Percentiles rank a stretch among this genome's conserved stretches.
Conservation (phyloP, 805 yeast species). For the Kuraishia ogatae region DNA sequence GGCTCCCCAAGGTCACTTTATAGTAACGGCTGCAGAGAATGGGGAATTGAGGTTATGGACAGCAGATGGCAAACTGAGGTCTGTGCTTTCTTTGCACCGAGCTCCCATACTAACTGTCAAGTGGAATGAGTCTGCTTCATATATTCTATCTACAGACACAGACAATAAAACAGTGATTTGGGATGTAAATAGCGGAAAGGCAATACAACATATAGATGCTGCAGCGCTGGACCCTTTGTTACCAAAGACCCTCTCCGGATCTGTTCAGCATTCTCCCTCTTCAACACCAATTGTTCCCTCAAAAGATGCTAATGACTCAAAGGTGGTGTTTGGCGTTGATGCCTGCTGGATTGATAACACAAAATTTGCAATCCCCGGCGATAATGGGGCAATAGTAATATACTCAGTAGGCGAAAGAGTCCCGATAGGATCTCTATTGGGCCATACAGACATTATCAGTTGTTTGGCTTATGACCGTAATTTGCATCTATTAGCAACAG, state of each 20-base stretch:
- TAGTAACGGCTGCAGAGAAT: conserved; percentile 55
- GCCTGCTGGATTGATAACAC: conserved; percentile 67
- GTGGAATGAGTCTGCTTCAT: conserved; percentile 53
- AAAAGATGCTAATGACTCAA: not conserved
- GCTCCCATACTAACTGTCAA: conserved; percentile 44
- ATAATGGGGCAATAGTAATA: conserved; percentile 43
- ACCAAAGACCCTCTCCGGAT: conserved; percentile 6
- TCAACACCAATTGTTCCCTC: not conserved
- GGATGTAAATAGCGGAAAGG: conserved; percentile 51
- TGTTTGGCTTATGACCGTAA: conserved; percentile 42
- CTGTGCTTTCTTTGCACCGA: conserved; percentile 42
- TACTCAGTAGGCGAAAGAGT: conserved; percentile 38
- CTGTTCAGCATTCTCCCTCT: not conserved
- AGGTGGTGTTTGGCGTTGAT: conserved; percentile 32
- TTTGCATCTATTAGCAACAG: conserved; percentile 54
- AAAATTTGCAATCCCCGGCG: conserved; percentile 66
- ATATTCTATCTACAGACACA: conserved; percentile 51
- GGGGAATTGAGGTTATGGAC: conserved; percentile 83
- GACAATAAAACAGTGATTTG: conserved; percentile 50
- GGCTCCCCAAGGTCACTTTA: conserved; percentile 56
- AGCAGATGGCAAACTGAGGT: conserved; percentile 55
- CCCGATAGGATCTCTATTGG: conserved; percentile 46
- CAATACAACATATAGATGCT: conserved; percentile 36
- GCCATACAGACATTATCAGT: conserved; percentile 58
- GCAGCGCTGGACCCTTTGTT: conserved; percentile 10